Conservation (phyloP, 202 grass and related monocot genomes). For the Zoysia matrella region DNA sequence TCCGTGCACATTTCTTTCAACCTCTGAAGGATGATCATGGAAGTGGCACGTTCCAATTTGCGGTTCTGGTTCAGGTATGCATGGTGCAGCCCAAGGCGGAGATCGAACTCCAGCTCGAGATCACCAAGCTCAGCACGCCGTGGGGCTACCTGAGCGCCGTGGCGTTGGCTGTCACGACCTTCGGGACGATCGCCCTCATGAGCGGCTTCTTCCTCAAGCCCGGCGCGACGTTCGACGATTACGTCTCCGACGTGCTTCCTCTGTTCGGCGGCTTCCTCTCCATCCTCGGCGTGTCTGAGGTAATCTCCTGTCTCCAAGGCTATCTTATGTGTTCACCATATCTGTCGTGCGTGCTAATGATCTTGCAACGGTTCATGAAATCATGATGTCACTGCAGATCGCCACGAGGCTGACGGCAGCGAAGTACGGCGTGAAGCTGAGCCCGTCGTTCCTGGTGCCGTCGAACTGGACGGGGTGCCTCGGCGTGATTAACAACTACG, state of each 20-base stretch:
- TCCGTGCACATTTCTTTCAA: background rate
- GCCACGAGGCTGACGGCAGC: conserved; percentile 85
- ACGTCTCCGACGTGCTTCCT: conserved; percentile 80
- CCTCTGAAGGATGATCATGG: background rate
- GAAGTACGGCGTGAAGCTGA: conserved; percentile 82
- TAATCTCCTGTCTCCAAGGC: background rate
- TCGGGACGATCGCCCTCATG: conserved; percentile 88
- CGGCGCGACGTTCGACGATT: conserved; percentile 80
- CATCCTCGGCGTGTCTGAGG: conserved; percentile 93
- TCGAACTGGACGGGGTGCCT: conserved; percentile 99
- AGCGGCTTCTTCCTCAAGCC: conserved; percentile 98
- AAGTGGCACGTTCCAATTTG: background rate
- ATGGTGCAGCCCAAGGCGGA: conserved; percentile 96
- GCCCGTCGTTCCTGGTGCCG: conserved; percentile 90
- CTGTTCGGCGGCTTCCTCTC: conserved; percentile 86
- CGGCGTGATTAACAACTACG: conserved; percentile 95
- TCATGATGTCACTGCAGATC: conserved; percentile 55
- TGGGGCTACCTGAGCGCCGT: conserved; percentile 80
- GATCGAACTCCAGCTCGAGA: conserved; percentile 92
- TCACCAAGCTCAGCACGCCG: conserved; percentile 80
- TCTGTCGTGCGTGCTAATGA: background rate
- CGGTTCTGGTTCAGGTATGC: conserved; percentile 52
- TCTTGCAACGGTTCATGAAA: background rate
- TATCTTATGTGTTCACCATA: too few species aligned
- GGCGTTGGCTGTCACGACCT: conserved; percentile 73